Base-by-base conservation (phyloP, 768 basidiomycete genomes). In the Solioccasus polychromus region DNA sequence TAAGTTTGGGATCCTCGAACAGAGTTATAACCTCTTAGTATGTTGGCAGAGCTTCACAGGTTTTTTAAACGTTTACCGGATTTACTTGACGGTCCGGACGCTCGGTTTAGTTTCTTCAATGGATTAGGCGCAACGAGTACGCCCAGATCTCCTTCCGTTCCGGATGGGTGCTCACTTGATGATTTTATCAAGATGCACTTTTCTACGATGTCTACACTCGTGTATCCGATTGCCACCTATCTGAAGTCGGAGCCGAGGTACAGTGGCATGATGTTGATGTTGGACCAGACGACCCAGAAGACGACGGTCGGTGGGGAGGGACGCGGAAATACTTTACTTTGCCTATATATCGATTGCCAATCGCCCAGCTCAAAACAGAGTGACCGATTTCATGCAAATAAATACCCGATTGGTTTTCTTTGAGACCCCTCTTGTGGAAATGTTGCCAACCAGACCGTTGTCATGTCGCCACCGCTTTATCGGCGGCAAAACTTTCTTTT, bases 81-180 rank as follows among this genome's bases (percentile, higher is more conserved):
- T 55, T 73, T 99, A 5, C 72, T 97, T 14, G 74, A 75, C 18
- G 82, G 82, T 12, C 77, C 81, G n/a, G 72, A 82, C 12, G 85
- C 87, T n/a, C 74, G 81, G 14, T 89, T 94, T 62, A 86, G 92
- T 49, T 99, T 98, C 69, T 99, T 98, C 77, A 92, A 99, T 59
- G 96, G 96, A 11, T 77, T 99, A 8, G 96, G 91, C 14, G 95
- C 94, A 24, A 97, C 92, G 8, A 92, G 91, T 88, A 60, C 63
- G 85, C 70, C 19, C 20, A 3, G 28, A 31, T 39, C 29, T 36
- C 26, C 44, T 29, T 50, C 31, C 15, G 28, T 6, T 18, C 17
- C 7, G 4, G 15, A 18, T 10, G 20, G 8, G 19, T 10, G 17
- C 40, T 47, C 39, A 51, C 36, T 31, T 7, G 18, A 20, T 26